phyloP scores from a whole-genome alignment of 768 basidiomycete species.

The Tricholoma terreum region DNA sequence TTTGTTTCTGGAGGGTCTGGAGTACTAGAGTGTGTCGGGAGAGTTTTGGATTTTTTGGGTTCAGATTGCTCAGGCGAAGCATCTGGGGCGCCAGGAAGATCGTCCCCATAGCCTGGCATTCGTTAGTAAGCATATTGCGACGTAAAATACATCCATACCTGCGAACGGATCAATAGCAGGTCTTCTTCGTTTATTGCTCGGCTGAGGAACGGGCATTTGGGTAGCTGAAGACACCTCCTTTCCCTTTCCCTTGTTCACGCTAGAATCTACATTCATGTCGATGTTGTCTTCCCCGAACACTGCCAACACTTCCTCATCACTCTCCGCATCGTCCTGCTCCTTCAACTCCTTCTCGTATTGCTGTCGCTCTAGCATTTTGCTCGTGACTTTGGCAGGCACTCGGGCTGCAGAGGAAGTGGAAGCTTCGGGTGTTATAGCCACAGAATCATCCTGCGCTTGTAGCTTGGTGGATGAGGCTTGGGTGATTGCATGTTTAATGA shows the following conservation, averaged over 20 bases:
- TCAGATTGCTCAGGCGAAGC: not conserved
- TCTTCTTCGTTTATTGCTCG: constrained; percentile 45
- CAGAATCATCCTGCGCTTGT: constrained; percentile 26
- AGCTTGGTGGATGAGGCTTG: constrained; percentile 47
- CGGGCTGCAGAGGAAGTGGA: constrained; percentile 23
- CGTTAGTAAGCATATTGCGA: not conserved
- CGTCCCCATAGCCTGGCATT: constrained; percentile 35
- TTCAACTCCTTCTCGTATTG: constrained; percentile 57
- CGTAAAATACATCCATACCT: constrained; percentile 34
- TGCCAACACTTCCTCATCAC: constrained; percentile 39
- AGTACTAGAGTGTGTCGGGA: not conserved
- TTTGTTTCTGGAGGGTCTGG: constrained; percentile 6
- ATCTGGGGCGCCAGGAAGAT: constrained; percentile 4
- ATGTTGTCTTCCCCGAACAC: constrained; percentile 34
- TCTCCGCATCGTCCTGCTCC: constrained; percentile 44
- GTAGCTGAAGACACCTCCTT: constrained; percentile 12
- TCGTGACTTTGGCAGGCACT: constrained; percentile 57
- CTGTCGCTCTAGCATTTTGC: constrained; percentile 70
- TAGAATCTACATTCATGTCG: constrained; percentile 14
- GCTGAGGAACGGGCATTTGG: constrained; percentile 6
- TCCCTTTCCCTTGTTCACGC: constrained; percentile 35
- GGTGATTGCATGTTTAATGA: constrained; percentile 81
- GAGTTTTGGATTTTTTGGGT: not conserved
- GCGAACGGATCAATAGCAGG: constrained; percentile 63
- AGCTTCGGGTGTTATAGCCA: constrained; percentile 12